A percentile compares a stretch with the other conserved stretches of the same genome.
Evolutionary conservation across 1,139 yeast genomes (phyloP).

Genomic region (Taiozyma sp.): DNA sequence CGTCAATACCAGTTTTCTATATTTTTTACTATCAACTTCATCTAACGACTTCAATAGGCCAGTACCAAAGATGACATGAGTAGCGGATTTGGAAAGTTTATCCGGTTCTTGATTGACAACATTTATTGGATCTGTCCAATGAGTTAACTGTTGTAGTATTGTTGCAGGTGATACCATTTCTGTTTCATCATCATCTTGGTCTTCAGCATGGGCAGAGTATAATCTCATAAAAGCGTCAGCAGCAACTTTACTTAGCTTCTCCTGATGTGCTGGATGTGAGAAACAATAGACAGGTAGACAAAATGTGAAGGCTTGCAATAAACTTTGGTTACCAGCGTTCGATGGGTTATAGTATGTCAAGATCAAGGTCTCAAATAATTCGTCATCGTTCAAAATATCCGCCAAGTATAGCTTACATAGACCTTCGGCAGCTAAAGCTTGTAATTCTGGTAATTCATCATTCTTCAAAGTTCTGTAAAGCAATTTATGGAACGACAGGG

Average conservation of each 20-base stretch:
- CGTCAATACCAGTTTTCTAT: slow-evolving; percentile 50
- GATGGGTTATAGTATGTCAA: slow-evolving; percentile 72
- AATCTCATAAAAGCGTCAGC: slow-evolving; percentile 66
- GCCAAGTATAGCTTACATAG: slow-evolving; percentile 78
- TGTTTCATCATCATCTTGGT: slow-evolving; percentile 25
- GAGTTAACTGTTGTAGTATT: slow-evolving; percentile 71
- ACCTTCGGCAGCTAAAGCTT: slow-evolving; percentile 83
- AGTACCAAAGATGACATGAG: slow-evolving; percentile 56
- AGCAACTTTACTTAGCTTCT: slow-evolving; percentile 56
- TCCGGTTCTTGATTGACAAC: slow-evolving; percentile 49
- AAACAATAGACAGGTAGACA: slow-evolving; percentile 89
- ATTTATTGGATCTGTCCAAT: slow-evolving; percentile 84
- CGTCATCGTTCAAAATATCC: slow-evolving; percentile 67
- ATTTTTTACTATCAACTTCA: slow-evolving; percentile 45
- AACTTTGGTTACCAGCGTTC: slow-evolving; percentile 56
- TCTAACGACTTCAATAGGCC: slow-evolving; percentile 50
- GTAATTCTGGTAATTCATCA: slow-evolving; percentile 58
- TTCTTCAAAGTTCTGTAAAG: slow-evolving; percentile 64
- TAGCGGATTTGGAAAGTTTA: slow-evolving; percentile 36
- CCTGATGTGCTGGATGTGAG: slow-evolving; percentile 73
- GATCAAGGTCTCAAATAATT: slow-evolving; percentile 66
- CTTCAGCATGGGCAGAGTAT: slow-evolving; percentile 37
- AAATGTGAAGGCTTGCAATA: slow-evolving; percentile 80
- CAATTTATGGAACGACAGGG: slow-evolving; percentile 56
- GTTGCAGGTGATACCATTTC: slow-evolving; percentile 42